Evolutionary conservation across 768 basidiomycete species (phyloP).

Genomic region (Auricularia heimuer): DNA sequence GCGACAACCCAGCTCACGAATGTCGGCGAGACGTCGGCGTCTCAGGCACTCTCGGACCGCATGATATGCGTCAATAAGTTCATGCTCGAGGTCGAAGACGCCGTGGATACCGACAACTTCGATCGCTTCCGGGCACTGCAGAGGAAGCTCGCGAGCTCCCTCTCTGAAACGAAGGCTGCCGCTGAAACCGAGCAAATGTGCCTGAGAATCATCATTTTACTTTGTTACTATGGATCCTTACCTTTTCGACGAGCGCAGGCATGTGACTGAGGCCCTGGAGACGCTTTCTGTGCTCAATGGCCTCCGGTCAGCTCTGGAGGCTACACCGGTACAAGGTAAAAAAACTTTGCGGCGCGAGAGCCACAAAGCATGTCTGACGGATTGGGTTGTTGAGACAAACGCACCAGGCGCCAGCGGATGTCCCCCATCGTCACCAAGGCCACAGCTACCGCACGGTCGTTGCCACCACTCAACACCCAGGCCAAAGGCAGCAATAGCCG

Average conservation of each 20-base stretch:
- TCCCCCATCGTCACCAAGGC: conserved; percentile 53
- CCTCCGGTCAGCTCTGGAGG: background rate
- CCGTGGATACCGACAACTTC: background rate
- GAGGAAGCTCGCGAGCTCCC: background rate
- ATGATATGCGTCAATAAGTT: background rate
- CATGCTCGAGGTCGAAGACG: background rate
- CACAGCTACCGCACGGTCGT: conserved; percentile 24
- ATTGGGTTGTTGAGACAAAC: conserved; percentile 17
- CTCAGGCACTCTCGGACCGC: background rate
- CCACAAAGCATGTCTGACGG: no score
- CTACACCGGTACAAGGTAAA: background rate
- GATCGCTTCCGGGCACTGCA: background rate
- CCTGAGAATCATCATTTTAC: no score
- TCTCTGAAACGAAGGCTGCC: background rate
- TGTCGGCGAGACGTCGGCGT: conserved; percentile 19
- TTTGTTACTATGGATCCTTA: no score
- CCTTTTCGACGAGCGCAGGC: background rate
- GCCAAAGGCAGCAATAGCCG: conserved; percentile 37
- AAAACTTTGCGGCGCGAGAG: no score
- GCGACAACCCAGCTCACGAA: conserved; percentile 48
- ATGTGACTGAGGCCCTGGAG: background rate
- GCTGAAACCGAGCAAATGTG: background rate
- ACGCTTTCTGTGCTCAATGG: background rate
- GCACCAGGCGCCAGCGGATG: conserved; percentile 36
- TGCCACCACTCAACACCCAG: conserved; percentile 1